phyloP scores from a whole-genome alignment of 306 rosid genomes.

The Ziziphus jujuba region DNA sequence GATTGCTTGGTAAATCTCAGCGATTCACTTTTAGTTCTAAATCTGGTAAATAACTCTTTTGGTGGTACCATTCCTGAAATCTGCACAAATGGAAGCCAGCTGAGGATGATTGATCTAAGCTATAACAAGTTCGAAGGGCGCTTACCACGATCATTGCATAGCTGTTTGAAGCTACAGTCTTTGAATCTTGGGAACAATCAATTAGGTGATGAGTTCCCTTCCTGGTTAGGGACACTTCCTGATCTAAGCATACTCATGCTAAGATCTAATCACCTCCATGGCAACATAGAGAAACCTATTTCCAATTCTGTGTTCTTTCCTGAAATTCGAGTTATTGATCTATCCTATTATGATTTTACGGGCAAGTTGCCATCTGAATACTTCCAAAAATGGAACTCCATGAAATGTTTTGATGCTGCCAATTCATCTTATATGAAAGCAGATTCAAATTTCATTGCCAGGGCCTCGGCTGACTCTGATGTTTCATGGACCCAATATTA shows the following conservation, averaged over 20 bases:
- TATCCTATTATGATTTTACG: background rate
- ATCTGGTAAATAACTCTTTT: too few relatives aligned
- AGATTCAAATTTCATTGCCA: background rate
- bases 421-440: background rate
- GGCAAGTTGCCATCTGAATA: background rate
- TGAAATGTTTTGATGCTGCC: background rate
- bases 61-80: too few relatives aligned
- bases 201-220: background rate
- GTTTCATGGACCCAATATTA: background rate
- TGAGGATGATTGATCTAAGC: too few relatives aligned
- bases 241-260: background rate
- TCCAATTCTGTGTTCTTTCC: background rate
- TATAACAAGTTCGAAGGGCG: too few relatives aligned
- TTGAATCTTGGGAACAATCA: slow-evolving; percentile 2
- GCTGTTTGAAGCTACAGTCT: background rate
- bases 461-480: too few relatives aligned
- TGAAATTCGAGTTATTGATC: background rate
- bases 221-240: slow-evolving; percentile 4
- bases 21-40: background rate
- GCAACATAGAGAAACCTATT: background rate
- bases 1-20: too few relatives aligned
- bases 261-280: background rate
- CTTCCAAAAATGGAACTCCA: slow-evolving; percentile 3
- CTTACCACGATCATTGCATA: too few relatives aligned
- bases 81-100: too few relatives aligned